These are phyloP conservation scores for Glaciozyma martinii DNA, from an alignment of 768 basidiomycete genomes.

Conservation along the genomic window DNA sequence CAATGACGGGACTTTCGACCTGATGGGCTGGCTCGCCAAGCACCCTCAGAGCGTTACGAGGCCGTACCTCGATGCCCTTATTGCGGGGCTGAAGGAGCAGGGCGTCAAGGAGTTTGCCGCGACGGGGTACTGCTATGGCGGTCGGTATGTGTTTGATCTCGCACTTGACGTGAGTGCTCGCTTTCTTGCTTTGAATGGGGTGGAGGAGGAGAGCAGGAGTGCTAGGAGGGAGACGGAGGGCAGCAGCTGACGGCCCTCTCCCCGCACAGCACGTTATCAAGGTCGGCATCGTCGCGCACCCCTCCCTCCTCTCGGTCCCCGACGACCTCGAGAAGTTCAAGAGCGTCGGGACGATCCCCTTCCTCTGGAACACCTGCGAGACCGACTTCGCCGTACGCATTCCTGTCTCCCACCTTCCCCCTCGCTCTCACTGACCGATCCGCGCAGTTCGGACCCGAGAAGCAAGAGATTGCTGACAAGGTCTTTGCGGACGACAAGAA, in stretches of 20 bases:
- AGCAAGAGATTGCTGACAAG: conserved; percentile 46
- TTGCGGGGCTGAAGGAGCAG: conserved; percentile 50
- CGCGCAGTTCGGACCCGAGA: conserved; percentile 50
- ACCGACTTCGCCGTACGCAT: conserved; percentile 9
- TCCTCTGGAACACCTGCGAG: conserved; percentile 57
- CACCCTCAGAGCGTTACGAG: conserved; percentile 45
- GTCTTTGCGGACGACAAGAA: conserved; percentile 48
- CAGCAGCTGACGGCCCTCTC: no score
- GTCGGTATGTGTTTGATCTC: conserved; percentile 56
- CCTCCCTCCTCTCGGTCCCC: conserved; percentile 54
- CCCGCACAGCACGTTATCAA: conserved; percentile 41
- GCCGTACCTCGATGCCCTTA: conserved; percentile 51
- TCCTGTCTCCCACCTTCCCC: background rate
- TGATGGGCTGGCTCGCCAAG: conserved; percentile 44
- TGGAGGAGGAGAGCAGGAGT: background rate
- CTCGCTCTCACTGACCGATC: background rate
- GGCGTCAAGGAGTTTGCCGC: conserved; percentile 56
- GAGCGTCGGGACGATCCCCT: conserved; percentile 41
- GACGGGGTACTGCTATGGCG: conserved; percentile 53
- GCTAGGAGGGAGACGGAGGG: conserved; percentile 22
- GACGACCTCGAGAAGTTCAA: conserved; percentile 54
- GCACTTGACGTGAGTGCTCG: conserved; percentile 43
- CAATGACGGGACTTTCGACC: conserved; percentile 42
- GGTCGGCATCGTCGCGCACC: conserved; percentile 51
- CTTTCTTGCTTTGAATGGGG: no score